These are phyloP conservation scores for Boletus pseudo-olivaceus DNA, from an alignment of 768 basidiomycete species.

Conservation along the genomic window DNA sequence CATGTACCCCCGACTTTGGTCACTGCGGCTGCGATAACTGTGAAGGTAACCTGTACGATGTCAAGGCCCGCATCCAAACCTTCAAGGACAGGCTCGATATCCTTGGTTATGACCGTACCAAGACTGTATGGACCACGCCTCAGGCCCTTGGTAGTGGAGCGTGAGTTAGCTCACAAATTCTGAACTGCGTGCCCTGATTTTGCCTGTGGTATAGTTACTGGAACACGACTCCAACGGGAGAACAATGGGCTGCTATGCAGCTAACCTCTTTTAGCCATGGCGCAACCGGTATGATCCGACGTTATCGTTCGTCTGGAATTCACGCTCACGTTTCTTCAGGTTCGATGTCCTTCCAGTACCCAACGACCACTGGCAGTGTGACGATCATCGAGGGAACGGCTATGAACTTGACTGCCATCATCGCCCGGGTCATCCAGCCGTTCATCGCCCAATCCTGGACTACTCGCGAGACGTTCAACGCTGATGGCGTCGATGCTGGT, in stretches of 20 bases:
- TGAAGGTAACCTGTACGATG: constrained; percentile 59
- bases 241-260: constrained; percentile 24
- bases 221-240: constrained; percentile 27
- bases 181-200: not conserved
- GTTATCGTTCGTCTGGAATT: not conserved
- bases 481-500: constrained; percentile 22
- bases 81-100: constrained; percentile 55
- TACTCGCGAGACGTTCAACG: constrained; percentile 4
- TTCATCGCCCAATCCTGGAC: constrained; percentile 18
- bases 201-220: constrained; percentile 20
- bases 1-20: constrained; percentile 62
- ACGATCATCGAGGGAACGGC: constrained; percentile 25
- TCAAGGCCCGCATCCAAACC: constrained; percentile 61
- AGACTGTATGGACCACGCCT: constrained; percentile 74
- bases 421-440: constrained; percentile 12
- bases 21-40: constrained; percentile 76
- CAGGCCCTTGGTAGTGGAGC: constrained; percentile 64
- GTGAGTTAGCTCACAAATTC: constrained; percentile 15
- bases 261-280: constrained; percentile 27
- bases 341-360: constrained; percentile 28
- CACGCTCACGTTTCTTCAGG: constrained; percentile 13
- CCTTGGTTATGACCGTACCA: constrained; percentile 62
- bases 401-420: not conserved
- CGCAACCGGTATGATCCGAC: constrained; percentile 16
- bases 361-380: constrained; percentile 17